Conservation (phyloP, 352 stramenopile genomes). For the Phytophthora pistaciae region DNA sequence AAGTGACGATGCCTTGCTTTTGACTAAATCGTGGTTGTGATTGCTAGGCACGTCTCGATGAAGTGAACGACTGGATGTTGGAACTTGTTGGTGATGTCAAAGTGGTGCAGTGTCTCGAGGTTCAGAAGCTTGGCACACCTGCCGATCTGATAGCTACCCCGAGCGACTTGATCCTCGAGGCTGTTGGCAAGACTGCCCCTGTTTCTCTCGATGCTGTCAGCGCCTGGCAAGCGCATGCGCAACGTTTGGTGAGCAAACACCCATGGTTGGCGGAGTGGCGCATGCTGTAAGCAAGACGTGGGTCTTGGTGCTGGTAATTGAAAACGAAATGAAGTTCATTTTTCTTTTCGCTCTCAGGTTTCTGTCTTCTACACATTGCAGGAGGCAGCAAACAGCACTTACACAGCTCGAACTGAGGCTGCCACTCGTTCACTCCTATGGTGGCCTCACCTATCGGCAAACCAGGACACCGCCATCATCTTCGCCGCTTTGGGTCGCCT, state of each 20-base stretch:
- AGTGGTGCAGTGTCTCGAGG: slow-evolving; percentile 64
- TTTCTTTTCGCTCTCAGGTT: slow-evolving; percentile 35
- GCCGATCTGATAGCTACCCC: slow-evolving; percentile 79
- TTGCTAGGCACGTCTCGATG: slow-evolving; percentile 69
- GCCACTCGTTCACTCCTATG: slow-evolving; percentile 14
- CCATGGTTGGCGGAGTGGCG: slow-evolving; percentile 86
- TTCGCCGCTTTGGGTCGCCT: slow-evolving; percentile 12
- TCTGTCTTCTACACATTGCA: slow-evolving; percentile 37
- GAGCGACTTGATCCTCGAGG: slow-evolving; percentile 69
- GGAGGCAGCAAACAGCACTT: slow-evolving; percentile 17
- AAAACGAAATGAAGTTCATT: slow-evolving; percentile 42
- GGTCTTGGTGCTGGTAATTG: slow-evolving; percentile 1
- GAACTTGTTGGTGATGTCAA: slow-evolving; percentile 67
- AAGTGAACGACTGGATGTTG: slow-evolving; percentile 83
- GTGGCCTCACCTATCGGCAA: neutral
- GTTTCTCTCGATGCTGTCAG: slow-evolving; percentile 47
- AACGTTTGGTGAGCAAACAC: slow-evolving; percentile 45
- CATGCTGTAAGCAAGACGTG: slow-evolving; percentile 51
- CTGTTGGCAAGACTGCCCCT: slow-evolving; percentile 25
- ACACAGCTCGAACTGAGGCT: slow-evolving; percentile 9
- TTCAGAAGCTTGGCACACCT: slow-evolving; percentile 84
- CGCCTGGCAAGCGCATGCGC: slow-evolving; percentile 60
- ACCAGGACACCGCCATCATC: slow-evolving; percentile 2
- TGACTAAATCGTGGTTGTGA: slow-evolving; percentile 11
- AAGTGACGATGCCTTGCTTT: slow-evolving; percentile 1